Evolutionary conservation across 2,329 filamentous ascomycete genomes (phyloP).

Genomic region (Didymellaceae sp.): DNA sequence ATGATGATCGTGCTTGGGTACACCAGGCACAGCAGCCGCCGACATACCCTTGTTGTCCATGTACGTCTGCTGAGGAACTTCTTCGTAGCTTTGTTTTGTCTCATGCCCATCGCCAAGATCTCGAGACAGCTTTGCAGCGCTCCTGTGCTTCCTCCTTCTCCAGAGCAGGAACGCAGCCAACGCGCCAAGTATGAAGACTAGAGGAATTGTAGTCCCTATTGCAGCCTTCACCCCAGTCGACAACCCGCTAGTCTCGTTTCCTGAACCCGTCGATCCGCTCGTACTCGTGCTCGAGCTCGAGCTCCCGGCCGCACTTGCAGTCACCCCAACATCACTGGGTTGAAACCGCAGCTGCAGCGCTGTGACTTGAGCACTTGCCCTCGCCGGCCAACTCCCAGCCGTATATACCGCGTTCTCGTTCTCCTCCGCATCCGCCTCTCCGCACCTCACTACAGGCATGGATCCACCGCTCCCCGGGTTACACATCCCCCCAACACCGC

Average conservation of each 20-base stretch:
- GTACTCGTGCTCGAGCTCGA: background rate
- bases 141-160: conserved; percentile 21
- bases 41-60: background rate
- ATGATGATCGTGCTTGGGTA: no score
- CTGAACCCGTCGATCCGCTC: background rate
- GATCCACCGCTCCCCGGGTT: conserved; percentile 19
- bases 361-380: conserved; percentile 17
- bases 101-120: conserved; percentile 9
- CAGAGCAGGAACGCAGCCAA: conserved; percentile 26
- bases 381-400: conserved; percentile 20
- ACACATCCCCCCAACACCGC: conserved; percentile 20
- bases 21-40: background rate
- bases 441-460: conserved; percentile 23
- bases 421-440: conserved; percentile 33
- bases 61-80: background rate
- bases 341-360: conserved; percentile 28
- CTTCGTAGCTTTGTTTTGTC: conserved; percentile 9
- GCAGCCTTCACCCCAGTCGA: conserved; percentile 74
- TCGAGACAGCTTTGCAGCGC: background rate
- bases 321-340: conserved; percentile 14
- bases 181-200: conserved; percentile 69
- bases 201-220: conserved; percentile 87
- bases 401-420: conserved; percentile 22
- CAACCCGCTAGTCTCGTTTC: conserved; percentile 56
- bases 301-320: conserved; percentile 9